Conservation (phyloP, 176 grass and related monocot genomes). For the Cocos nucifera region DNA sequence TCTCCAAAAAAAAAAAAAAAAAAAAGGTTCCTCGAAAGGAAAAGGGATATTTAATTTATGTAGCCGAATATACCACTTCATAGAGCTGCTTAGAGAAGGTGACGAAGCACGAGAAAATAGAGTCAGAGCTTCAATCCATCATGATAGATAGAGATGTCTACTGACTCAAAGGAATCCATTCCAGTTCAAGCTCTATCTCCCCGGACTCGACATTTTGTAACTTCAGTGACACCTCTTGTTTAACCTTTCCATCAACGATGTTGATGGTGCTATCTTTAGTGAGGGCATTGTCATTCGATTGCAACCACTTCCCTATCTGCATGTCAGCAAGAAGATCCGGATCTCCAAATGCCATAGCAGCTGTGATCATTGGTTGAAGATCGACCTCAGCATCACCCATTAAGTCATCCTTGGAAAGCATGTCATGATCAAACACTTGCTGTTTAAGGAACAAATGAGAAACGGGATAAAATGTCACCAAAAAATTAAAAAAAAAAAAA, state of each 20-base stretch:
- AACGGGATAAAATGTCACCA: background rate
- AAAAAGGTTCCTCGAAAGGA: too few species aligned
- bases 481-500: too few species aligned
- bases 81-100: too few species aligned
- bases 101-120: too few species aligned
- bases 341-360: slow-evolving; percentile 48
- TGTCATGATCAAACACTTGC: slow-evolving; percentile 69
- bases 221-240: slow-evolving; percentile 44
- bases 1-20: too few species aligned
- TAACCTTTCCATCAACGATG: slow-evolving; percentile 48
- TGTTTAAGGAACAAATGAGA: slow-evolving; percentile 9
- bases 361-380: slow-evolving; percentile 55
- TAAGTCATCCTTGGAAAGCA: slow-evolving; percentile 48
- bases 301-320: slow-evolving; percentile 68
- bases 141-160: slow-evolving; percentile 2
- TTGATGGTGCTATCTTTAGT: slow-evolving; percentile 41
- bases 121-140: too few species aligned
- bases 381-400: slow-evolving; percentile 81
- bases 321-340: slow-evolving; percentile 40
- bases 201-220: slow-evolving; percentile 61
- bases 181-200: slow-evolving; percentile 49
- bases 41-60: too few species aligned
- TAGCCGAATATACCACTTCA: too few species aligned
- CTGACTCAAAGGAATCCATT: slow-evolving; percentile 64
- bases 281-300: slow-evolving; percentile 51